Evolutionary conservation across 345 rosid species (phyloP).

Genomic region (Salix suchowensis): DNA sequence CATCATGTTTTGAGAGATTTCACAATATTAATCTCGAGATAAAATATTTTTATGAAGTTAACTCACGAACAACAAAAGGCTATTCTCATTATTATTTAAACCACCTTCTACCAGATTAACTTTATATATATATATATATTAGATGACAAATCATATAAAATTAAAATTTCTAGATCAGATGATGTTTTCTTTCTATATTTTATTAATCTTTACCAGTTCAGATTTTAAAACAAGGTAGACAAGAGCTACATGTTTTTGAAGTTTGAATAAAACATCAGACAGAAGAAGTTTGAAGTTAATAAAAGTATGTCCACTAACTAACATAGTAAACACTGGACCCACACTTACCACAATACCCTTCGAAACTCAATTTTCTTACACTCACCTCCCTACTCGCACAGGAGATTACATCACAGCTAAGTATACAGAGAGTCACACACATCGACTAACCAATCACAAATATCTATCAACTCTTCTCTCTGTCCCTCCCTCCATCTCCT

Average conservation of each 20-base stretch:
- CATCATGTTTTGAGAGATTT: no score
- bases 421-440: background rate
- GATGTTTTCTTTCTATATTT: no score
- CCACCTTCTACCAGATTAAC: no score
- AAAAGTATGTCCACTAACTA: background rate
- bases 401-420: slow-evolving; percentile 3
- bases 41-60: no score
- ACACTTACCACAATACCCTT: slow-evolving; percentile 8
- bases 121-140: no score
- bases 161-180: no score
- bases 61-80: no score
- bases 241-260: background rate
- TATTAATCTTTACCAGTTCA: no score
- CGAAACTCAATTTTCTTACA: slow-evolving; percentile 9
- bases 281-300: background rate
- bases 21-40: no score
- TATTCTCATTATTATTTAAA: no score
- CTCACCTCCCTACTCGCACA: background rate
- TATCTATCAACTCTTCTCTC: slow-evolving; percentile 26
- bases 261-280: background rate
- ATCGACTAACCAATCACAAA: slow-evolving; percentile 38
- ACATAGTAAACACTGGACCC: background rate
- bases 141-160: no score
- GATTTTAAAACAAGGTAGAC: background rate
- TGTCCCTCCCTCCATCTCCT: background rate